Conservation (phyloP, 305 asterid species). For the Fraxinus ornus region DNA sequence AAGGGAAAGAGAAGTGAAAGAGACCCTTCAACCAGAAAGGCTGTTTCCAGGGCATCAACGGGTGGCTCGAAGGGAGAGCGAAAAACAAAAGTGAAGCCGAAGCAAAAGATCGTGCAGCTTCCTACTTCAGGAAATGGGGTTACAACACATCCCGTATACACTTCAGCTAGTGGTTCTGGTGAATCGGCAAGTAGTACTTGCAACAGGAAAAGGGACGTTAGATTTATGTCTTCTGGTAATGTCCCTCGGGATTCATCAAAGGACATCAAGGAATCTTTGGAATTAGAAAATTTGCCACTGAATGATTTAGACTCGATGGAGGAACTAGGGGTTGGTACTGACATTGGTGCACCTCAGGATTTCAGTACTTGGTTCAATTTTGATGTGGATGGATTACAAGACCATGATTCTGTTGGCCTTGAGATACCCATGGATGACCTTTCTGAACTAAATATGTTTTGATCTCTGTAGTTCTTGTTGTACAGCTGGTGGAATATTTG, state of each 20-base stretch:
- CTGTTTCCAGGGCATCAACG: conserved; percentile 44
- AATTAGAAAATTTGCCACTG: conserved; percentile 46
- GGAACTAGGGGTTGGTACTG: conserved; percentile 66
- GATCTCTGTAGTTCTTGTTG: conserved; percentile 39
- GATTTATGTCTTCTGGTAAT: conserved; percentile 48
- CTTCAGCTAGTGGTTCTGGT: conserved; percentile 15
- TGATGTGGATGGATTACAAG: conserved; percentile 70
- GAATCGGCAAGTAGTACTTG: conserved; percentile 34
- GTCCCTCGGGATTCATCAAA: conserved; percentile 30
- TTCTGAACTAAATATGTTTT: conserved; percentile 69
- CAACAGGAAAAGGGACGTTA: conserved; percentile 49
- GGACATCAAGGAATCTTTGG: conserved; percentile 43
- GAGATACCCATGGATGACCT: conserved; percentile 93
- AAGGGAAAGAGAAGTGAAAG: conserved; percentile 91
- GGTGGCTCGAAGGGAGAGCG: conserved; percentile 80
- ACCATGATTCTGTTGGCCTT: conserved; percentile 67
- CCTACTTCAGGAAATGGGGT: conserved; percentile 68
- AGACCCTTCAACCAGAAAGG: conserved; percentile 43
- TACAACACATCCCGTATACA: conserved; percentile 23
- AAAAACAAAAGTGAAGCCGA: conserved; percentile 71
- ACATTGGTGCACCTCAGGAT: conserved; percentile 71
- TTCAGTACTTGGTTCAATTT: conserved; percentile 83
- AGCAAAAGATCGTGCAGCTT: conserved; percentile 81
- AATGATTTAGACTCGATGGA: conserved; percentile 58
- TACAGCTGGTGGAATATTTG: conserved; percentile 55